Conservation (phyloP, 2,329 filamentous ascomycete genomes). For the Paecilomyces formosus region DNA sequence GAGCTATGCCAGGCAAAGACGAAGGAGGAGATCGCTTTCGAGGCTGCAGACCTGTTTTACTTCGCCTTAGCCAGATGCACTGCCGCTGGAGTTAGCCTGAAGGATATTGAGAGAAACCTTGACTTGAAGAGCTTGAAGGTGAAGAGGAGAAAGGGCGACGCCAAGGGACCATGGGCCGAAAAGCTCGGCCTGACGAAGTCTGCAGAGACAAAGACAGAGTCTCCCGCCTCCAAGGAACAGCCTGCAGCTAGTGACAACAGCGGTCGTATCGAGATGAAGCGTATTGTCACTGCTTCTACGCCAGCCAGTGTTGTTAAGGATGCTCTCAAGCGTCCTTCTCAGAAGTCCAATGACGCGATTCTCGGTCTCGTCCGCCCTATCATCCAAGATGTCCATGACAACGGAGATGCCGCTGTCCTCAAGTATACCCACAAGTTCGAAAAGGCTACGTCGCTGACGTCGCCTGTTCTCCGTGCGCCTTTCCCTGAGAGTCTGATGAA, state of each 20-base stretch:
- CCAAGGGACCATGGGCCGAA: constrained; percentile 85
- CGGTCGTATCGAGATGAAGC: constrained; percentile 71
- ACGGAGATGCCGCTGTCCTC: constrained; percentile 81
- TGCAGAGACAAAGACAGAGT: constrained; percentile 26
- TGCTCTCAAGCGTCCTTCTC: constrained; percentile 78
- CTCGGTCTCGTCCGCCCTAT: constrained; percentile 87
- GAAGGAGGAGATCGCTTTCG: constrained; percentile 79
- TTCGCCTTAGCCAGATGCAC: constrained; percentile 90
- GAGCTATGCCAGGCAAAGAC: constrained; percentile 83
- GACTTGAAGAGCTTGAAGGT: constrained; percentile 95
- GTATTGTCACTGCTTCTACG: constrained; percentile 62
- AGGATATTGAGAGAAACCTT: constrained; percentile 85
- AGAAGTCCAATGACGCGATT: constrained; percentile 90
- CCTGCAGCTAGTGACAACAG: constrained; percentile 48
- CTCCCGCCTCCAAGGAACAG: constrained; percentile 22
- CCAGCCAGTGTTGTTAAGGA: constrained; percentile 60
- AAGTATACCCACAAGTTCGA: constrained; percentile 98
- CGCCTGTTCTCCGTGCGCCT: constrained; percentile 81
- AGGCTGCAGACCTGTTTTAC: constrained; percentile 92
- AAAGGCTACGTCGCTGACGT: constrained; percentile 83
- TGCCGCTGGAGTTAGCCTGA: constrained; percentile 71
- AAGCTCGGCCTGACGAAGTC: constrained; percentile 61
- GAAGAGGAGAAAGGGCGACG: constrained; percentile 85
- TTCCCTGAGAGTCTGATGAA: constrained; percentile 83
- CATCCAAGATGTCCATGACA: constrained; percentile 73